Base-by-base conservation (phyloP, 371 early-diverging fungal species). In the Caulochytrium protostelioides region DNA sequence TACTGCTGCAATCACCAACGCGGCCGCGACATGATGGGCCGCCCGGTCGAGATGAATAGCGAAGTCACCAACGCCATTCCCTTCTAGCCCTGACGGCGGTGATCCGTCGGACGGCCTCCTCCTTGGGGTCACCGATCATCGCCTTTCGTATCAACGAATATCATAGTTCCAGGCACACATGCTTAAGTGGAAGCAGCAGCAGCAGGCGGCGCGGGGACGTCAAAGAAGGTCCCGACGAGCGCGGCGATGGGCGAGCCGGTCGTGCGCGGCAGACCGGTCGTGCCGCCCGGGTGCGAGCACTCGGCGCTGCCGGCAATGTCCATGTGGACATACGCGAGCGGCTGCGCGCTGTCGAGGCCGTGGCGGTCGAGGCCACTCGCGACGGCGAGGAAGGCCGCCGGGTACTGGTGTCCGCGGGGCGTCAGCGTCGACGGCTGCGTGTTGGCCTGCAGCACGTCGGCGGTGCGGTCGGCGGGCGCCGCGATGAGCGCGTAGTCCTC, bases 241-340 rank as follows among this genome's bases (percentile, higher is more conserved):
- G 83, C 72, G 15, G 71, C 62, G 13, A 83, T 69, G 5, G 83
- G 83, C 30, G 71, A 69, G 13, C 76, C 84, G 15, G 80, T 79
- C 26, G 73, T 69, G 34, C 60, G 62, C 15, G 70, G 60, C 35
- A 83, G 60, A n/a, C n/a, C n/a, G n/a, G n/a, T n/a, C 37, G 74
- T 72, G 52, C 76, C 68, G 1, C 75, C 79, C 1, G n/a, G 21
- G 10, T 24, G 35, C 16, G 50, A 38, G 22, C 65, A 64, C 44
- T 83, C 83, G 6, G 79, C 78, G 22, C 66, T 69, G 21, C 79
- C 84, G 26, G 86, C 84, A 43, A 83, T 65, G 45, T 86, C 86
- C 12, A 83, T 46, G 46, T 86, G 86, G 19, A 79, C 76, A 52
- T 76, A 86, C 24, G 74, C 70, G 30, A 86, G 64, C 20, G 70